Conservation (phyloP, 441 rosid species). For the Hypseocharis bilobata region DNA sequence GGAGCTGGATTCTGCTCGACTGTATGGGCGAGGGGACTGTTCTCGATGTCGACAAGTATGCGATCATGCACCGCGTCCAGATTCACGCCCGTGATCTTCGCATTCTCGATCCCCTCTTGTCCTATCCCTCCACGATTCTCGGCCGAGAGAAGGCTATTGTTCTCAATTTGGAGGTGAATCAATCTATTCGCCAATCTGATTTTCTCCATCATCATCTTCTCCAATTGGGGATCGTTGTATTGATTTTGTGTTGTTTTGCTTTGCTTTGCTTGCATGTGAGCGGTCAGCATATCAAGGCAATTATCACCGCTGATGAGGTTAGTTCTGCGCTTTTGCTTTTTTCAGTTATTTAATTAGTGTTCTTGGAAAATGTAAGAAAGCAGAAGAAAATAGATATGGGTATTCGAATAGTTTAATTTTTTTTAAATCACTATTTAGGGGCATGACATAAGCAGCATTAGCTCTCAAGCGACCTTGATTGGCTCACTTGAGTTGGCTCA, state of each 20-base stretch:
- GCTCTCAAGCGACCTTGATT: background rate
- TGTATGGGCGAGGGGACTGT: conserved; percentile 42
- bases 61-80: conserved; percentile 88
- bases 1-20: conserved; percentile 63
- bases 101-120: conserved; percentile 79
- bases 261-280: conserved; percentile 1
- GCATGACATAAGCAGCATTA: background rate
- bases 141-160: conserved; percentile 93
- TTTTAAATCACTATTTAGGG: background rate
- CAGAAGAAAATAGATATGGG: no score
- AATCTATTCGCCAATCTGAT: no score
- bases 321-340: conserved; percentile 18
- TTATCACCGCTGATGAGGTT: conserved; percentile 89
- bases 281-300: conserved; percentile 87
- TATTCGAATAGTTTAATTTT: no score
- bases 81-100: conserved; percentile 98
- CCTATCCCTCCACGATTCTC: conserved; percentile 87
- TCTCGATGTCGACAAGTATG: conserved; percentile 66
- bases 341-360: no score
- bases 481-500: background rate
- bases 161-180: conserved; percentile 68
- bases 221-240: no score
- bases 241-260: conserved; percentile 2
- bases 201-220: no score
- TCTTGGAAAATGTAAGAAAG: no score